Conservation (phyloP, 257 asterid genomes). For the Plantago major region DNA sequence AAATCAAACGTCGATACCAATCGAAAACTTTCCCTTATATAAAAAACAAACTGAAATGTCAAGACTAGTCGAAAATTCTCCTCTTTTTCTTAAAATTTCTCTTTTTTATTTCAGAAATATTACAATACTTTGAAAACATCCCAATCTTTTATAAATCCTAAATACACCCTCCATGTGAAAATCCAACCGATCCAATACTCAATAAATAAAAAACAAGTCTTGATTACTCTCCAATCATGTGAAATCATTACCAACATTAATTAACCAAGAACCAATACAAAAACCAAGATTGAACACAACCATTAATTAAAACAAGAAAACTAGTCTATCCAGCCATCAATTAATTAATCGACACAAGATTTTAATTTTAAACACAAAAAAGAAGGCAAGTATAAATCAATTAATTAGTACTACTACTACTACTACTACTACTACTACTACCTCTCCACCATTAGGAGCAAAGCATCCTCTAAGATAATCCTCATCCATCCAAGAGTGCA, state of each 20-base stretch:
- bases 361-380: too few relatives aligned
- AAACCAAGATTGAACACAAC: not conserved
- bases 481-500: constrained; percentile 94
- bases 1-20: not conserved
- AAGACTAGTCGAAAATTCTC: too few relatives aligned
- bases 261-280: not conserved
- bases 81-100: too few relatives aligned
- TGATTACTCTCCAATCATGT: not conserved
- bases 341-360: too few relatives aligned
- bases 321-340: too few relatives aligned
- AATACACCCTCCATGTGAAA: too few relatives aligned
- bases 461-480: constrained; percentile 92
- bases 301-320: not conserved
- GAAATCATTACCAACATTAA: not conserved
- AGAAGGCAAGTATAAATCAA: too few relatives aligned
- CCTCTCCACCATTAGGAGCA: constrained; percentile 75
- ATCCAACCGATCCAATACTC: not conserved
- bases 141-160: too few relatives aligned
- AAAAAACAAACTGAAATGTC: not conserved
- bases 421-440: too few relatives aligned
- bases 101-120: too few relatives aligned
- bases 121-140: too few relatives aligned
- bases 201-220: not conserved
- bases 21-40: not conserved
- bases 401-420: too few relatives aligned